A percentile compares a stretch with the other conserved stretches of the same genome.
phyloP scores from a whole-genome alignment of 192 early-diverging fungal genomes.

The Piromyces sp. region DNA sequence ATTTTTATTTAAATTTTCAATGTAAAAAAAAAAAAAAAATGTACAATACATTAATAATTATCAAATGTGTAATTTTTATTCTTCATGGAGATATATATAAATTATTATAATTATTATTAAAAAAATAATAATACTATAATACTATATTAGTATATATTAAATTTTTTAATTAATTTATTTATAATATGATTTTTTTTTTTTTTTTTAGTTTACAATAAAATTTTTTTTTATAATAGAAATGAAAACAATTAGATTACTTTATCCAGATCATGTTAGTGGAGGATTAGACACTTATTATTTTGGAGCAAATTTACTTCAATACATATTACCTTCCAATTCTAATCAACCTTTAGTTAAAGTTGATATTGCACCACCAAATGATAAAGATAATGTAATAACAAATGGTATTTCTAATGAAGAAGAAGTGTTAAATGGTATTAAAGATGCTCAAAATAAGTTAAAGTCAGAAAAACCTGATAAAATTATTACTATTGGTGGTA shows the following conservation, averaged over 20 bases:
- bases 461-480: not conserved
- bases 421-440: not conserved
- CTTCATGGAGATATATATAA: too few species aligned
- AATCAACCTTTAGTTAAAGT: not conserved
- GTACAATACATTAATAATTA: too few species aligned
- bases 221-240: too few species aligned
- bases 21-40: too few species aligned
- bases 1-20: too few species aligned
- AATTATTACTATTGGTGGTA: not conserved
- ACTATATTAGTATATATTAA: too few species aligned
- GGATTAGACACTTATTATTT: not conserved
- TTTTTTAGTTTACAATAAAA: too few species aligned
- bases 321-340: not conserved
- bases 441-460: not conserved
- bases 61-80: too few species aligned
- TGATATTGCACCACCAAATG: not conserved
- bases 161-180: too few species aligned
- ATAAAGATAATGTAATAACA: not conserved
- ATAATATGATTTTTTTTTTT: too few species aligned
- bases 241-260: not conserved
- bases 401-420: not conserved
- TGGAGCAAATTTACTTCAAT: not conserved
- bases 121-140: too few species aligned
- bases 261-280: not conserved
- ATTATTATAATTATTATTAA: too few species aligned